Evolutionary conservation across 495 filamentous ascomycete genomes (phyloP).

Genomic region (Alectoria sarmentosa): DNA sequence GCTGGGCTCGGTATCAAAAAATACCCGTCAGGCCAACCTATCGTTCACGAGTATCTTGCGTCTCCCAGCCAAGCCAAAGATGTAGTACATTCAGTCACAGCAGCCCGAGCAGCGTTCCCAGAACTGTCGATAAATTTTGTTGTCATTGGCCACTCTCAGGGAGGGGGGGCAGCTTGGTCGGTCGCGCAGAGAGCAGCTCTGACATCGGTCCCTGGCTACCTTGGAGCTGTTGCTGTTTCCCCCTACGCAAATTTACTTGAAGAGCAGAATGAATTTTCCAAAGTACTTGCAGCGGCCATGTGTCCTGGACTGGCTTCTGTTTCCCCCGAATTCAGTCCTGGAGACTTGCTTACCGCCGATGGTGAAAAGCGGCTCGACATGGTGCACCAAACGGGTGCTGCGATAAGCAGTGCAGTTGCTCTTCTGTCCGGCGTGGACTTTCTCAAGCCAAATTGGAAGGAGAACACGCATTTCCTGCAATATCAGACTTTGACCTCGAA

Average conservation of each 20-base stretch:
- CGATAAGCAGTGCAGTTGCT: no score
- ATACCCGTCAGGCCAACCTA: constrained; percentile 27
- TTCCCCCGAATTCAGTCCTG: background rate
- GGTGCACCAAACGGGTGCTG: no score
- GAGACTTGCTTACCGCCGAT: background rate
- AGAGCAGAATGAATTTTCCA: background rate
- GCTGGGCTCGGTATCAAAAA: constrained; percentile 41
- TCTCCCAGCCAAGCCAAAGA: constrained; percentile 36
- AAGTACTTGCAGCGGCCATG: background rate
- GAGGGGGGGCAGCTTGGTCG: constrained; percentile 41
- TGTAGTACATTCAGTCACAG: constrained; percentile 37
- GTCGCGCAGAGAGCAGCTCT: constrained; percentile 35
- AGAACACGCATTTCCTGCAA: no score
- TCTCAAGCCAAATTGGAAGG: no score
- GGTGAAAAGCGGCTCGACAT: no score
- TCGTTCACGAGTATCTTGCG: constrained; percentile 36
- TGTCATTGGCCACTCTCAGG: constrained; percentile 43
- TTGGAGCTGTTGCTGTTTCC: constrained; percentile 35
- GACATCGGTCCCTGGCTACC: constrained; percentile 32
- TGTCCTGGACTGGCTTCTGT: background rate
- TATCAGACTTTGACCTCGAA: no score
- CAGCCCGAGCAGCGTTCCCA: constrained; percentile 39
- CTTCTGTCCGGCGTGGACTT: no score
- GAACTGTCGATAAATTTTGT: constrained; percentile 34
- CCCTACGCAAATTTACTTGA: constrained; percentile 27